A percentile compares a stretch with the other conserved stretches of the same genome.
phyloP scores from a whole-genome alignment of 2,329 filamentous ascomycete genomes.

The Neonectria sp. region DNA sequence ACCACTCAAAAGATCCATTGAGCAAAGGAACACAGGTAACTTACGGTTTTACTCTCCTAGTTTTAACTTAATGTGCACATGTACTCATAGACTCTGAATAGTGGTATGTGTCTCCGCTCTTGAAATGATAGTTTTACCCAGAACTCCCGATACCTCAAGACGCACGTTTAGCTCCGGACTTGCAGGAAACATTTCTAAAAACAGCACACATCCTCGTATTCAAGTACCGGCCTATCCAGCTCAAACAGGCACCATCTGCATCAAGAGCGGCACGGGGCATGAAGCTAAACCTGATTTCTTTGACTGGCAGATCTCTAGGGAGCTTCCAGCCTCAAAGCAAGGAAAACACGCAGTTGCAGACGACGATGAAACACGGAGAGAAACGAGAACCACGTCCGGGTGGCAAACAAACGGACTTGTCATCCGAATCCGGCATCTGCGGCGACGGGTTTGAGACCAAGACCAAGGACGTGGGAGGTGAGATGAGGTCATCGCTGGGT shows the following conservation, averaged over 20 bases:
- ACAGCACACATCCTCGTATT: not conserved
- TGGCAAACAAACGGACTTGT: slow-evolving; percentile 2
- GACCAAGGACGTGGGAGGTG: not conserved
- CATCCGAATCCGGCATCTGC: not conserved
- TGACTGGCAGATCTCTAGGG: not conserved
- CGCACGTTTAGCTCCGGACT: not conserved
- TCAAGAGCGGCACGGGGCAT: not conserved
- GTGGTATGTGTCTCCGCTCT: not conserved
- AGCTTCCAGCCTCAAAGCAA: slow-evolving; percentile 4
- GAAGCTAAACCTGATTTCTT: slow-evolving; percentile 8
- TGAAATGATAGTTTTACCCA: not conserved
- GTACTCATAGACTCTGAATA: not conserved
- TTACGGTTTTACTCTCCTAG: not conserved
- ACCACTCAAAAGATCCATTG: not conserved
- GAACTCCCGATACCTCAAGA: not conserved
- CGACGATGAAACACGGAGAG: slow-evolving; percentile 5
- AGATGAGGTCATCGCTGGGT: slow-evolving; percentile 11
- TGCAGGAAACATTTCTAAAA: not conserved
- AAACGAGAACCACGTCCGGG: not conserved
- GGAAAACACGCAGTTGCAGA: not conserved
- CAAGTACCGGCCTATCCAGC: not conserved
- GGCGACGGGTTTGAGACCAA: not conserved
- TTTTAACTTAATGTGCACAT: not conserved
- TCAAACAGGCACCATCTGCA: not conserved
- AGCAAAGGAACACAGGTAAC: not conserved